Conservation (phyloP, 805 yeast genomes). For the Nakazawaea populi region DNA sequence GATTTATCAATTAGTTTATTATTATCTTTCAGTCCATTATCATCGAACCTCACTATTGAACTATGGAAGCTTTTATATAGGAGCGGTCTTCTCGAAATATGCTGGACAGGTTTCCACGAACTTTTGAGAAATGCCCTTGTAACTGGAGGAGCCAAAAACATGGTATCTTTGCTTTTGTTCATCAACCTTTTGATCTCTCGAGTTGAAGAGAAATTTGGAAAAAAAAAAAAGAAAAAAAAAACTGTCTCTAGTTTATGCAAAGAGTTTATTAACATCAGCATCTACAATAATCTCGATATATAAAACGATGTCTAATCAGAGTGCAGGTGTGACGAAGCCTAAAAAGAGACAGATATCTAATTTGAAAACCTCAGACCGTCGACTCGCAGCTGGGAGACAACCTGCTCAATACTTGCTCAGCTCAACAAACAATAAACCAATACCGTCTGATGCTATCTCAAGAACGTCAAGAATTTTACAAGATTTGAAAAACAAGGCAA, state of each 20-base stretch:
- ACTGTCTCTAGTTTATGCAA: neutral
- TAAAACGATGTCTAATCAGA: neutral
- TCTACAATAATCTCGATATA: too few relatives aligned
- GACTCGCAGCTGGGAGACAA: slow-evolving; percentile 46
- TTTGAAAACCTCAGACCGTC: slow-evolving; percentile 43
- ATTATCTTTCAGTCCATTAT: neutral
- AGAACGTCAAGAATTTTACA: slow-evolving; percentile 16
- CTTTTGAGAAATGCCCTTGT: neutral
- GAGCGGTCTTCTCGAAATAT: neutral
- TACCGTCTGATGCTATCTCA: slow-evolving; percentile 18
- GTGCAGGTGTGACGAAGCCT: slow-evolving; percentile 7
- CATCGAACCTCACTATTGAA: neutral
- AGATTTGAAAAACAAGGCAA: slow-evolving; percentile 10
- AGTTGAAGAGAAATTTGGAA: too few relatives aligned
- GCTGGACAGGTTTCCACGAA: neutral
- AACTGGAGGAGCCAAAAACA: neutral
- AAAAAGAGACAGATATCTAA: slow-evolving; percentile 13
- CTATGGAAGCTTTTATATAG: neutral
- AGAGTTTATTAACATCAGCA: too few relatives aligned
- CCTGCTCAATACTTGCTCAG: slow-evolving; percentile 37
- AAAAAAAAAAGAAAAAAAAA: neutral
- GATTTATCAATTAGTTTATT: neutral
- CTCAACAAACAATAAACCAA: slow-evolving; percentile 14
- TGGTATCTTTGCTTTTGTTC: neutral
- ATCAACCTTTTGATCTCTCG: too few relatives aligned